Evolutionary conservation across 208 protist species (phyloP).

Genomic region (Phytomonas sp.): DNA sequence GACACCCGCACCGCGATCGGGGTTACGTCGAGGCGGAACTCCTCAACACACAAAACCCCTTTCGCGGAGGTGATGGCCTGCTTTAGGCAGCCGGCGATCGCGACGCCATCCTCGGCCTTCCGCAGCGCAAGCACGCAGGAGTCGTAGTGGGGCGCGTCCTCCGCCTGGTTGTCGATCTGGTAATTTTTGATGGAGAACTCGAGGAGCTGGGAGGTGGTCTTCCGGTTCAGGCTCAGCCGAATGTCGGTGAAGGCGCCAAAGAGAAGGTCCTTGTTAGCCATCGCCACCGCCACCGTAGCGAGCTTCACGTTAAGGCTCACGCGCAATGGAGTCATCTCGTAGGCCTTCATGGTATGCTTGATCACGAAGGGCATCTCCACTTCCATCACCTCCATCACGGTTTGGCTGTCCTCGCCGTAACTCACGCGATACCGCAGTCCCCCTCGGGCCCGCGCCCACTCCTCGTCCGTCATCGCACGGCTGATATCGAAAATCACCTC

Average conservation of each 20-base stretch:
- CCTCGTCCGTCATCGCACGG: constrained; percentile 20
- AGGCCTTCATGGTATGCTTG: constrained; percentile 14
- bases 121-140: constrained; percentile 66
- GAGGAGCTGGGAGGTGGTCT: constrained; percentile 31
- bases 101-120: constrained; percentile 18
- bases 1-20: constrained; percentile 74
- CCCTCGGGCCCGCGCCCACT: constrained; percentile 18
- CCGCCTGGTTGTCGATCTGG: constrained; percentile 85
- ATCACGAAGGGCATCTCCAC: constrained; percentile 13
- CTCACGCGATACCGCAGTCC: constrained; percentile 37
- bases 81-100: constrained; percentile 49
- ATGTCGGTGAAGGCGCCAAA: constrained; percentile 62
- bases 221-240: constrained; percentile 47
- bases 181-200: constrained; percentile 72
- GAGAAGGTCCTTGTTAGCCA: constrained; percentile 49
- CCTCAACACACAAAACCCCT: constrained; percentile 52
- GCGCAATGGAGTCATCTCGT: constrained; percentile 39
- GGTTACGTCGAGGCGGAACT: constrained; percentile 68
- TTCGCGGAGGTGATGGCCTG: constrained; percentile 35
- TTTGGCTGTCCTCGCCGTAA: constrained; percentile 51
- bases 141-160: constrained; percentile 66
- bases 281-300: constrained; percentile 60
- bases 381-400: constrained; percentile 41
- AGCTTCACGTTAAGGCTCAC: constrained; percentile 50
- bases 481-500: constrained; percentile 23